phyloP scores from a whole-genome alignment of 306 rosid genomes.

The Dalbergia cochinchinensis region DNA sequence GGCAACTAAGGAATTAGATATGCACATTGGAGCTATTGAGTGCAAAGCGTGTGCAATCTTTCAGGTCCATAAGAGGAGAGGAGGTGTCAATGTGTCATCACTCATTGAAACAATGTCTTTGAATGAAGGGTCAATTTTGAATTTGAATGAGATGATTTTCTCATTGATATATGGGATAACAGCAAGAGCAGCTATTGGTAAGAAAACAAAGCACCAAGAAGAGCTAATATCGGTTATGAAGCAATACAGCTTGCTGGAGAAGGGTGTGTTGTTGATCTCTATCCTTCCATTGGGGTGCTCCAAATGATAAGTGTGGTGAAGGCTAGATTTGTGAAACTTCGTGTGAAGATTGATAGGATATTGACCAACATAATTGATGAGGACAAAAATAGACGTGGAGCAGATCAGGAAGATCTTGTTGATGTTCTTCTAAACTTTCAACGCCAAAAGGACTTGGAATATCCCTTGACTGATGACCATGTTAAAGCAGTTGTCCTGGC shows the following conservation, averaged over 20 bases:
- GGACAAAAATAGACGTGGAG: neutral
- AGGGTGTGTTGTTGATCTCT: constrained; percentile 37
- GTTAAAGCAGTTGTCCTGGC: constrained; percentile 32
- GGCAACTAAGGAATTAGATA: neutral
- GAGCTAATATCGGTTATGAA: neutral
- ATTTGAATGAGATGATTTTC: constrained; percentile 21
- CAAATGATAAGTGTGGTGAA: constrained; percentile 11
- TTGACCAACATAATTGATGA: constrained; percentile 16
- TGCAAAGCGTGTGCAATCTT: neutral
- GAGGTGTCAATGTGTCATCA: neutral
- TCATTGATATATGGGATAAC: constrained; percentile 10
- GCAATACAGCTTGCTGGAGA: constrained; percentile 11
- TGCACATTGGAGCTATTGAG: neutral
- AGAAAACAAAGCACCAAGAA: neutral
- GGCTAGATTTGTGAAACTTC: neutral
- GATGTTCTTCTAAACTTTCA: constrained; percentile 39
- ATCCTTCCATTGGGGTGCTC: constrained; percentile 28
- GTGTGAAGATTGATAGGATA: neutral
- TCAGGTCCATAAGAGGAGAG: neutral
- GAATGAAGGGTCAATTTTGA: neutral
- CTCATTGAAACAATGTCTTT: neutral
- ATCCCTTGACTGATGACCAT: constrained; percentile 18
- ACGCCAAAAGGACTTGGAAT: constrained; percentile 12
- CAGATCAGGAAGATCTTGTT: constrained; percentile 26
- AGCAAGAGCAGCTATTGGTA: constrained; percentile 29